Base-by-base conservation (phyloP, 2,329 filamentous ascomycete genomes). In the Ophiocordyceps robertsii region DNA sequence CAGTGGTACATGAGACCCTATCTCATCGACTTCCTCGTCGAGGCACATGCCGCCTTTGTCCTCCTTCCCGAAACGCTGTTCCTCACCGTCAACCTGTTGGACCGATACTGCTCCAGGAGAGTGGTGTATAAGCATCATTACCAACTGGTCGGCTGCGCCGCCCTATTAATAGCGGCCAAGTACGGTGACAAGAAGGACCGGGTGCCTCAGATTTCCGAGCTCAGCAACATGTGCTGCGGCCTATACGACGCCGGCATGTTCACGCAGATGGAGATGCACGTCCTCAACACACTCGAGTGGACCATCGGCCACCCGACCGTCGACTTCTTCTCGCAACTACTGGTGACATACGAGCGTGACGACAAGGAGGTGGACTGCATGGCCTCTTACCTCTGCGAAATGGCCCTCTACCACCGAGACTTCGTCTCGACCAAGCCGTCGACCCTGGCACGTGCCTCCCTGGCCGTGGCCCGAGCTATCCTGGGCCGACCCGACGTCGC, bases 1-100 rank as follows among this genome's bases (percentile, higher is more conserved):
- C 88, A 96, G 61, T 98, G 92, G 92, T 96, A 93, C 67, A 98
- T 98, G 92, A 75, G 92, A 55, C 92, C 92, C 0, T 96, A 95
- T 63, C 80, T 98, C 31, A 84, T 98, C 59, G 92, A 98, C 69
- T 98, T 98, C 67, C 77, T 98, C 52, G 84, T 96, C 55, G 92
- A 98, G 73, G 92, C 90, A 40, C 92, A 98, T 59, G 84, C 86
- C 51, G 90, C 90, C 47, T 98, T 96, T 66, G 84, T 87, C 53
- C 75, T 98, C 11, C 75, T 96, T 12, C 90, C 92, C 35, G 88
- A 95, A 62, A 98, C 92, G 1, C 75, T 98, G 41, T 95, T 95
- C 70, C 77, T 98, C 44, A 89, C 92, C 30, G 82, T 96, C 65
- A 98, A 98, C 67, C 80, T 98, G 38, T 77, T 98, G 49, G 92